Percentiles rank a stretch among this genome's conserved stretches.
Evolutionary conservation across 352 stramenopile species (phyloP).

Genomic region (Phytopythium montanum): DNA sequence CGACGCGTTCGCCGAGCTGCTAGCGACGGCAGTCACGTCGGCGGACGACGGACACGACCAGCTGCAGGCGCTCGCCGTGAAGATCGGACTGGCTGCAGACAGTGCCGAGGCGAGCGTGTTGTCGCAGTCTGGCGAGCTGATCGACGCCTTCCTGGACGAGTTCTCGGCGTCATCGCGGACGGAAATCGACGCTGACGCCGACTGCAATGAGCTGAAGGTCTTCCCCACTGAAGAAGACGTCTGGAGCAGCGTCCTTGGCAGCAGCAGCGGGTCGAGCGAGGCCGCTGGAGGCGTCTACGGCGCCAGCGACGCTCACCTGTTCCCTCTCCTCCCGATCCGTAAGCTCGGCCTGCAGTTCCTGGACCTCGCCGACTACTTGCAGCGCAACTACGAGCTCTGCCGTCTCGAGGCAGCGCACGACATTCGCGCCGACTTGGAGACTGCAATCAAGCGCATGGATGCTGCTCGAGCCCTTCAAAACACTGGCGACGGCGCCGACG

Average conservation of each 20-base stretch:
- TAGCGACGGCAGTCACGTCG: constrained; percentile 27
- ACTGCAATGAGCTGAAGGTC: constrained; percentile 26
- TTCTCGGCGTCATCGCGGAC: constrained; percentile 27
- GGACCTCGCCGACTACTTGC: constrained; percentile 92
- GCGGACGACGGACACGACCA: constrained; percentile 19
- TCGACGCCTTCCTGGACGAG: constrained; percentile 54
- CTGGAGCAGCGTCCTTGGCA: constrained; percentile 65
- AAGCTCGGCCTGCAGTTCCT: constrained; percentile 97
- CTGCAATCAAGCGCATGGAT: constrained; percentile 76
- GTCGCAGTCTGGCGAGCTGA: constrained; percentile 31
- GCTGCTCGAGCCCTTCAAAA: constrained; percentile 35
- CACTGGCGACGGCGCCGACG: constrained; percentile 22
- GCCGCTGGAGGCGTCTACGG: constrained; percentile 21
- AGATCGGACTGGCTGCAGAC: constrained; percentile 46
- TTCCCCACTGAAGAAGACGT: constrained; percentile 89
- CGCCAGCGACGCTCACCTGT: constrained; percentile 34
- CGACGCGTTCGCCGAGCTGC: constrained; percentile 35
- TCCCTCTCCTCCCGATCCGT: constrained; percentile 78
- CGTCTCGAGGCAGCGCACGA: constrained; percentile 88
- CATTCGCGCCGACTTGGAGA: constrained; percentile 83
- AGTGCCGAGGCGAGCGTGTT: constrained; percentile 25
- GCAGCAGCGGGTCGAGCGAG: constrained; percentile 1
- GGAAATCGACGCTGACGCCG: not conserved
- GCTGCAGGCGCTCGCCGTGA: constrained; percentile 33
- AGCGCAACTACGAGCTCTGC: constrained; percentile 91